These are phyloP conservation scores for Chamaecyparis obtusa DNA, from an alignment of 75 land plant species.

Conservation along the genomic window DNA sequence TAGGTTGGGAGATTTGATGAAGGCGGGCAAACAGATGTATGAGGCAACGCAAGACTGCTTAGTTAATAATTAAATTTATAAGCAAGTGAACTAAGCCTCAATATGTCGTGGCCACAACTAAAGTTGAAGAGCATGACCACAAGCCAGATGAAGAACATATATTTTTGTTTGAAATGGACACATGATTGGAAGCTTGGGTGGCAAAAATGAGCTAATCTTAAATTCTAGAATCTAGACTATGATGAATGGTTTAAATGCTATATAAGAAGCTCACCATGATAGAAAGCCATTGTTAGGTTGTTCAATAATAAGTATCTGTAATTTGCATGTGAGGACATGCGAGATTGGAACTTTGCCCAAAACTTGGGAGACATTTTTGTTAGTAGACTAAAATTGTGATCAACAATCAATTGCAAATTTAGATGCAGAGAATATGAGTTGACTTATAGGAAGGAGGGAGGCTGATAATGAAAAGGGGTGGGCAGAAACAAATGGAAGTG, in stretches of 20 bases:
- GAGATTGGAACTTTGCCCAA: neutral
- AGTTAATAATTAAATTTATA: neutral
- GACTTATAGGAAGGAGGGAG: neutral
- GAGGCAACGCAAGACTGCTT: neutral
- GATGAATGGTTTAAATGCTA: neutral
- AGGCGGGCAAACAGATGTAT: neutral
- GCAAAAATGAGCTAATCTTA: neutral
- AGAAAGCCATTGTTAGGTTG: neutral
- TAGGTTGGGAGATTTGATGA: neutral
- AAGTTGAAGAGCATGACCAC: neutral
- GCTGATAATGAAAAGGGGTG: neutral
- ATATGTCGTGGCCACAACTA: neutral
- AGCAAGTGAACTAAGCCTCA: neutral
- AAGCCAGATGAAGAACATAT: neutral
- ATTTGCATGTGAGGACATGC: neutral
- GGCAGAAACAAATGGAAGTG: neutral
- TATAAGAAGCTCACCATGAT: neutral
- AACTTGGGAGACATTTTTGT: neutral
- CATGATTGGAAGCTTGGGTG: neutral
- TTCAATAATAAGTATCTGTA: neutral
- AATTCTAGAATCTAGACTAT: neutral
- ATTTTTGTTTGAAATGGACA: neutral
- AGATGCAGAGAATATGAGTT: neutral
- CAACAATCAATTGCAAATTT: too few species aligned
- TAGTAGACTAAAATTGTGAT: neutral